phyloP scores from a whole-genome alignment of 1,139 yeast species.

The Kodamaea alishanica region DNA sequence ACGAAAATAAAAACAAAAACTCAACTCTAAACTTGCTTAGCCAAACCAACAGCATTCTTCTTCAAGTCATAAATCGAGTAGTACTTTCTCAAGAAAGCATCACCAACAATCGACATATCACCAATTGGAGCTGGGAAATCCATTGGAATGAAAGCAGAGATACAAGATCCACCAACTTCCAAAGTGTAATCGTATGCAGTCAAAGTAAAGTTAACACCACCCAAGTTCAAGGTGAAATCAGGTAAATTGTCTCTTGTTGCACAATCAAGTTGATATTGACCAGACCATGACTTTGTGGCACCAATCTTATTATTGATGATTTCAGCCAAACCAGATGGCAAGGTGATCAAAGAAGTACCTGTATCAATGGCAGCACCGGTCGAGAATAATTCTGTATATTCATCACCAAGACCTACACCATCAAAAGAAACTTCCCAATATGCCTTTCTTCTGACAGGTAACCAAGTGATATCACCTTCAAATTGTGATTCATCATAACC shows the following conservation, averaged over 20 bases:
- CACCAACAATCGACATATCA: slow-evolving; percentile 93
- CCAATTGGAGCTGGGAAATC: slow-evolving; percentile 97
- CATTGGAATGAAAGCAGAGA: slow-evolving; percentile 94
- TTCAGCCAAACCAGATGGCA: slow-evolving; percentile 94
- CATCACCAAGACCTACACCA: slow-evolving; percentile 86
- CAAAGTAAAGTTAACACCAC: slow-evolving; percentile 87
- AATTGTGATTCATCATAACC: slow-evolving; percentile 77
- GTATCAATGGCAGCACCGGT: slow-evolving; percentile 98
- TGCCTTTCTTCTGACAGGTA: slow-evolving; percentile 98
- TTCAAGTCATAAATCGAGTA: slow-evolving; percentile 91
- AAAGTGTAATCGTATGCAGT: slow-evolving; percentile 85
- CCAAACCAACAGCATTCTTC: slow-evolving; percentile 90
- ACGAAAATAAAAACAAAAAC: background rate
- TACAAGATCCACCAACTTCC: slow-evolving; percentile 91
- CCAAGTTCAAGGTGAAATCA: slow-evolving; percentile 83
- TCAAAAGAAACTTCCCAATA: slow-evolving; percentile 97
- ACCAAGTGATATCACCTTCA: slow-evolving; percentile 82
- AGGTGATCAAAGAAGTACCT: slow-evolving; percentile 92
- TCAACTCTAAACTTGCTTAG: slow-evolving; percentile 49
- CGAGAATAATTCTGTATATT: slow-evolving; percentile 72
- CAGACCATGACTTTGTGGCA: slow-evolving; percentile 95
- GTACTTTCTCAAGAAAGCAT: slow-evolving; percentile 91
- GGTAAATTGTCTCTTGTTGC: slow-evolving; percentile 77
- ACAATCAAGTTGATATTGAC: slow-evolving; percentile 93
- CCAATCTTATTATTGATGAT: slow-evolving; percentile 93